A percentile compares a stretch with the other conserved stretches of the same genome.
phyloP scores from a whole-genome alignment of 129 eudicot species.

The Arctium minus region DNA sequence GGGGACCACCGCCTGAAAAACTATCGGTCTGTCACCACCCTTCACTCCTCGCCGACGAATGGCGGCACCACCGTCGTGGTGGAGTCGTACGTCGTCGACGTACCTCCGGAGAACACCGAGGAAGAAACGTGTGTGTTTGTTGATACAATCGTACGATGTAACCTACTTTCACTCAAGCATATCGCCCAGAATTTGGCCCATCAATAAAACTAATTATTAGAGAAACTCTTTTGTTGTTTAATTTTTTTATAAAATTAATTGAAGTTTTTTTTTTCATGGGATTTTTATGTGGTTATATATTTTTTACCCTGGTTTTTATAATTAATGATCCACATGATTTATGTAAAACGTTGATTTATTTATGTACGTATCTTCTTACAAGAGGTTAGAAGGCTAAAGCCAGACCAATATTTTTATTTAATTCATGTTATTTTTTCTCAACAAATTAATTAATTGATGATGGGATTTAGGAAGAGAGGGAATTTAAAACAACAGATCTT shows the following conservation, averaged over 20 bases:
- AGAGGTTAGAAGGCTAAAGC: too few species aligned
- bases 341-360: not conserved
- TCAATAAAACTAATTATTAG: not conserved
- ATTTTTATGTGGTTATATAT: constrained; percentile 12
- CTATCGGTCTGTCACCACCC: constrained; percentile 72
- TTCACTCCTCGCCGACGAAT: constrained; percentile 37
- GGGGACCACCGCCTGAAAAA: constrained; percentile 80
- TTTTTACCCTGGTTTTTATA: constrained; percentile 18
- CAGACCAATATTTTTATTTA: too few species aligned
- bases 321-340: not conserved
- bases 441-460: too few species aligned
- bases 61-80: constrained; percentile 65
- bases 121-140: constrained; percentile 83
- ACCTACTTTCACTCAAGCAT: constrained; percentile 67
- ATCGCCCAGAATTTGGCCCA: constrained; percentile 47
- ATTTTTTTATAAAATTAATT: not conserved
- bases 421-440: too few species aligned
- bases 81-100: constrained; percentile 86
- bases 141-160: constrained; percentile 76
- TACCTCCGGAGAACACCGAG: constrained; percentile 71
- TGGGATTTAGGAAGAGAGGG: too few species aligned
- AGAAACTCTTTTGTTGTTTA: not conserved
- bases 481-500: too few species aligned
- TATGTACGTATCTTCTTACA: too few species aligned
- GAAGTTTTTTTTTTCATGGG: constrained; percentile 13